Conservation (phyloP, 495 filamentous ascomycete genomes). For the Trichocladium antarcticum region DNA sequence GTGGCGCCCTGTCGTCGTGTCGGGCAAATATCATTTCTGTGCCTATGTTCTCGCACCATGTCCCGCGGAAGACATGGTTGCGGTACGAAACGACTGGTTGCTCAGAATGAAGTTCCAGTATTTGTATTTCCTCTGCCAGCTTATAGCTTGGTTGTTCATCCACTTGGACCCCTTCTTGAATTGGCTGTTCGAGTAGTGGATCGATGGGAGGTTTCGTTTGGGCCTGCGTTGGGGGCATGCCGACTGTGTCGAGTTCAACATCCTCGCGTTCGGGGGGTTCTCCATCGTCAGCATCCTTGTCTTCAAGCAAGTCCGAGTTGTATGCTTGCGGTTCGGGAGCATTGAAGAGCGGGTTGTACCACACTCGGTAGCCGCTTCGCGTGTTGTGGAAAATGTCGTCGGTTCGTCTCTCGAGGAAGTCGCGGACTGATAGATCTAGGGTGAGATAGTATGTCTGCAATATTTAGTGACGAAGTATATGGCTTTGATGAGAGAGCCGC, state of each 20-base stretch:
- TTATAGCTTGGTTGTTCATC: neutral
- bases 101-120: slow-evolving; percentile 62
- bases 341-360: slow-evolving; percentile 29
- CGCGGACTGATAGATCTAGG: slow-evolving; percentile 42
- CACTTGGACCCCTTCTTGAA: neutral
- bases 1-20: slow-evolving; percentile 31
- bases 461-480: neutral
- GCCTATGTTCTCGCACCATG: slow-evolving; percentile 67
- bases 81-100: slow-evolving; percentile 66
- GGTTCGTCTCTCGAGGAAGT: slow-evolving; percentile 30
- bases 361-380: slow-evolving; percentile 25
- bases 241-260: slow-evolving; percentile 19
- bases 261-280: slow-evolving; percentile 21
- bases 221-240: slow-evolving; percentile 7
- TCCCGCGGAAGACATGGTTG: slow-evolving; percentile 60
- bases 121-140: slow-evolving; percentile 47
- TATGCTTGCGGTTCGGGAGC: slow-evolving; percentile 13
- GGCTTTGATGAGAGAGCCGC: too few species aligned
- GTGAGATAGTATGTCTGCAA: slow-evolving; percentile 46
- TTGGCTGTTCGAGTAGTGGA: slow-evolving; percentile 6
- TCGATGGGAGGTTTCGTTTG: slow-evolving; percentile 12
- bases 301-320: slow-evolving; percentile 15
- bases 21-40: slow-evolving; percentile 64
- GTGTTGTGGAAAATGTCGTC: slow-evolving; percentile 24
- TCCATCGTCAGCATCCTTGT: slow-evolving; percentile 26